phyloP scores from a whole-genome alignment of 1,284 basidiomycete genomes.

The Irpex sp. region DNA sequence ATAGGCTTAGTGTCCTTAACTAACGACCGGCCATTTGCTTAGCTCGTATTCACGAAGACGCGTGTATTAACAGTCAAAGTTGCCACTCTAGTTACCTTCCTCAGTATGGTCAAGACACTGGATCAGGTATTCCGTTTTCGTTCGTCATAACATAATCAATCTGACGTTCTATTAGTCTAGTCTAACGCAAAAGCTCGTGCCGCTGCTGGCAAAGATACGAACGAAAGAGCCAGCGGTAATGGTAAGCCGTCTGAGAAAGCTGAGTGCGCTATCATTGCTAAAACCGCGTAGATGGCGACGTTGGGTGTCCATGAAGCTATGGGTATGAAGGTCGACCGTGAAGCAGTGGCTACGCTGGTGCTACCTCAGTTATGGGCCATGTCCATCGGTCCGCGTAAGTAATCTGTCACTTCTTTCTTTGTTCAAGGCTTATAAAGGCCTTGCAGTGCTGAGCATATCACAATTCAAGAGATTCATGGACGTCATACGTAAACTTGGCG shows the following conservation, averaged over 20 bases:
- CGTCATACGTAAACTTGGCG: constrained; percentile 70
- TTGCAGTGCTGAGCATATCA: constrained; percentile 76
- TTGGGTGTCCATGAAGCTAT: constrained; percentile 94
- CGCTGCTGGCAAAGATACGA: constrained; percentile 89
- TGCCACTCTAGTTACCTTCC: constrained; percentile 84
- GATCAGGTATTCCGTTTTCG: constrained; percentile 65
- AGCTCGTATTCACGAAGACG: constrained; percentile 90
- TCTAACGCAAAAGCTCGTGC: constrained; percentile 93
- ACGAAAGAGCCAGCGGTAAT: constrained; percentile 94
- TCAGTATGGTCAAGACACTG: constrained; percentile 89
- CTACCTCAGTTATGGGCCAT: constrained; percentile 94
- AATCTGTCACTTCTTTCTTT: background rate
- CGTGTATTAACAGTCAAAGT: constrained; percentile 86
- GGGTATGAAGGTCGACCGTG: constrained; percentile 92
- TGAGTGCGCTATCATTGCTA: background rate
- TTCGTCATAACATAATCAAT: background rate
- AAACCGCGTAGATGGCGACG: constrained; percentile 72
- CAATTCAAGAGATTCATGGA: constrained; percentile 92
- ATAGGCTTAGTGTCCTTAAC: background rate
- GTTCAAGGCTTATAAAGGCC: background rate
- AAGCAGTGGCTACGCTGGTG: constrained; percentile 91
- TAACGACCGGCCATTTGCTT: constrained; percentile 4
- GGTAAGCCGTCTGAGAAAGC: constrained; percentile 39
- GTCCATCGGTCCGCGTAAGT: constrained; percentile 91
- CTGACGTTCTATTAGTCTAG: constrained; percentile 45